Conservation (phyloP, 192 early-diverging fungal genomes). For the Coemansia sp. region DNA sequence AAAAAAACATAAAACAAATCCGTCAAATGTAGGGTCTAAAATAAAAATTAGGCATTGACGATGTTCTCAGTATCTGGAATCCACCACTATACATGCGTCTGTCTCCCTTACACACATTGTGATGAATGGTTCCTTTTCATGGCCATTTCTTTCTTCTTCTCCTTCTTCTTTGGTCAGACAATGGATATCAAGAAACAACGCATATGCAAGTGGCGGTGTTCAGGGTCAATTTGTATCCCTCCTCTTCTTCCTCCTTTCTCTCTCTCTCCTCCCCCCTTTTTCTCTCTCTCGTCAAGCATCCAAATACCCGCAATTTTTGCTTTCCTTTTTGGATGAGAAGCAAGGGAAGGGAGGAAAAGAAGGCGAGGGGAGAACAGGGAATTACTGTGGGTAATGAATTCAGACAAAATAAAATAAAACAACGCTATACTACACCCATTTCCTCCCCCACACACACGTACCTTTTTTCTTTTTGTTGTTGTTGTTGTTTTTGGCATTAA, state of each 20-base stretch:
- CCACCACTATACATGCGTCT: not conserved
- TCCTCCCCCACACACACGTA: not conserved
- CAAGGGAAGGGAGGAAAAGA: not conserved
- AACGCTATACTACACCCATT: not conserved
- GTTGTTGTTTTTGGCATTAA: too few species aligned
- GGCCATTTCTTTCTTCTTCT: not conserved
- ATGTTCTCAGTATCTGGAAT: slow-evolving; percentile 8
- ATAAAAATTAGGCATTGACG: not conserved
- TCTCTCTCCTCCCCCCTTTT: not conserved
- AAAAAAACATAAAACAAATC: not conserved
- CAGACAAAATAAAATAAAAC: not conserved
- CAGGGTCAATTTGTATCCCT: slow-evolving; percentile 8
- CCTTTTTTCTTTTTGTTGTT: not conserved
- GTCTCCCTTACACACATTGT: not conserved
- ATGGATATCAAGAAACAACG: not conserved
- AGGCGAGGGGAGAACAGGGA: not conserved
- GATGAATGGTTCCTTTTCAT: not conserved
- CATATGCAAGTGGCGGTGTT: slow-evolving; percentile 8
- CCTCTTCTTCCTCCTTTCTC: not conserved
- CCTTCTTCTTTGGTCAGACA: not conserved
- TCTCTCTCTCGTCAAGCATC: not conserved
- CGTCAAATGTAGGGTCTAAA: slow-evolving; percentile 4
- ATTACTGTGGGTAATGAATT: not conserved
- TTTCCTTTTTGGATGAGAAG: not conserved
- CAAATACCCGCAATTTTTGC: too few species aligned